Conservation (phyloP, 805 yeast species). For the Starmerella floricola region DNA sequence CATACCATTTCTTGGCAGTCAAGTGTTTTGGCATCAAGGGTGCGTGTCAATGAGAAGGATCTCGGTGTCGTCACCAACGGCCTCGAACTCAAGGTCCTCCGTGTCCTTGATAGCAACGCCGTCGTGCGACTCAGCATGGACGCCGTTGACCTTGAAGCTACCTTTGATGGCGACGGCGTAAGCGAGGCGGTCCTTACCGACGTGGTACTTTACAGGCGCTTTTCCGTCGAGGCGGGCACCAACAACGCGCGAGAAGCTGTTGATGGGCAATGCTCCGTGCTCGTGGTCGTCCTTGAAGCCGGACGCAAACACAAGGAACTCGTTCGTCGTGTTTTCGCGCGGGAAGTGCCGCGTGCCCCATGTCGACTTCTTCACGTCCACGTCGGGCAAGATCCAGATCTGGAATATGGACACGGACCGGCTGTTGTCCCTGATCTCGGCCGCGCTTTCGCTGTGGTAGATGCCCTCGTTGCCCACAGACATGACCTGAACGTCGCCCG, state of each 20-base stretch:
- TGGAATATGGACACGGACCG: conserved; percentile 8
- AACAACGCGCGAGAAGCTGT: conserved; percentile 12
- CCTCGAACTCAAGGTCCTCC: conserved; percentile 7
- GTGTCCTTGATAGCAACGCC: conserved; percentile 16
- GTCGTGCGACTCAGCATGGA: conserved; percentile 14
- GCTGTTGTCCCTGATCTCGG: background rate
- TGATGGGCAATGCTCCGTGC: conserved; percentile 15
- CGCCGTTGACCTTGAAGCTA: conserved; percentile 11
- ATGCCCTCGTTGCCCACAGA: conserved; percentile 18
- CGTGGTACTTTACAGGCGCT: conserved; percentile 8
- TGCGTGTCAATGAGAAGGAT: conserved; percentile 16
- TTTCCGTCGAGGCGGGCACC: conserved; percentile 11
- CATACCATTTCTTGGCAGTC: no score
- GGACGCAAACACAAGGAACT: conserved; percentile 12
- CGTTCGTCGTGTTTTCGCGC: conserved; percentile 3
- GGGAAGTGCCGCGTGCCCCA: conserved; percentile 19
- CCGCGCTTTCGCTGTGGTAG: conserved; percentile 16
- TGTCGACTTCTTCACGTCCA: conserved; percentile 4
- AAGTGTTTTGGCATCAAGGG: no score
- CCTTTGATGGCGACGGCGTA: conserved; percentile 15
- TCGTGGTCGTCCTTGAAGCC: conserved; percentile 16
- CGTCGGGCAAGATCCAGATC: conserved; percentile 17
- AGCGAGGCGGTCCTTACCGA: conserved; percentile 14
- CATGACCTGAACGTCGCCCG: conserved; percentile 20
- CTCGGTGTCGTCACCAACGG: conserved; percentile 9